Evolutionary conservation across 169 alveolate genomes (phyloP).

Genomic region (Besnoitia besnoiti): DNA sequence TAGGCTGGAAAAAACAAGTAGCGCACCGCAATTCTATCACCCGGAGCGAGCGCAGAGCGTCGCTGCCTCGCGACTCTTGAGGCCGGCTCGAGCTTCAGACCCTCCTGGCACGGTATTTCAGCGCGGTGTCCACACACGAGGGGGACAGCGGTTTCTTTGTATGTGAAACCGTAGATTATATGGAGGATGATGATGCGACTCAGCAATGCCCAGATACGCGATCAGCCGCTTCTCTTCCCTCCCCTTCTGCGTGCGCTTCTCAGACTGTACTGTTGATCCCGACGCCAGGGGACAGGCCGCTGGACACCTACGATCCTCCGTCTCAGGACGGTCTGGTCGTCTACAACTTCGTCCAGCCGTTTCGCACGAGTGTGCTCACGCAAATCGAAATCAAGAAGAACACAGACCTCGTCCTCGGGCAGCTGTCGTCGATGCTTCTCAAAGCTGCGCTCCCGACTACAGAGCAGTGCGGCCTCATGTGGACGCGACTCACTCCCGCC

Average conservation of each 20-base stretch:
- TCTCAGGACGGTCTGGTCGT: neutral
- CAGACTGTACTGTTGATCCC: constrained; percentile 16
- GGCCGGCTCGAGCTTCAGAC: too few relatives aligned
- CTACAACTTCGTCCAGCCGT: constrained; percentile 10
- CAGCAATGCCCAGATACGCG: too few relatives aligned
- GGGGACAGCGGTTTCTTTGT: too few relatives aligned
- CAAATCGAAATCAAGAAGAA: neutral
- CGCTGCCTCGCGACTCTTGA: too few relatives aligned
- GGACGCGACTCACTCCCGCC: constrained; percentile 25
- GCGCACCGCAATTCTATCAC: too few relatives aligned
- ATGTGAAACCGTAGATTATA: too few relatives aligned
- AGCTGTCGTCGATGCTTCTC: neutral
- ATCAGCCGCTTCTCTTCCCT: too few relatives aligned
- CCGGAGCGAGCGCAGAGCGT: too few relatives aligned
- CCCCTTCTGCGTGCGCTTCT: neutral
- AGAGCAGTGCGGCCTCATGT: neutral
- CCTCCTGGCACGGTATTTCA: too few relatives aligned
- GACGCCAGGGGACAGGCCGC: neutral
- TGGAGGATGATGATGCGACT: too few relatives aligned
- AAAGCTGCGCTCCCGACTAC: neutral
- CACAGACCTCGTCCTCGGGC: constrained; percentile 9
- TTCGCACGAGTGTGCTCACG: neutral
- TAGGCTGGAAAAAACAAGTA: too few relatives aligned
- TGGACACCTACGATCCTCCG: neutral
- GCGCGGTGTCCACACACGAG: too few relatives aligned